These are phyloP conservation scores for Tylopilus vinaceipallidus DNA, from an alignment of 768 basidiomycete species.

Conservation along the genomic window DNA sequence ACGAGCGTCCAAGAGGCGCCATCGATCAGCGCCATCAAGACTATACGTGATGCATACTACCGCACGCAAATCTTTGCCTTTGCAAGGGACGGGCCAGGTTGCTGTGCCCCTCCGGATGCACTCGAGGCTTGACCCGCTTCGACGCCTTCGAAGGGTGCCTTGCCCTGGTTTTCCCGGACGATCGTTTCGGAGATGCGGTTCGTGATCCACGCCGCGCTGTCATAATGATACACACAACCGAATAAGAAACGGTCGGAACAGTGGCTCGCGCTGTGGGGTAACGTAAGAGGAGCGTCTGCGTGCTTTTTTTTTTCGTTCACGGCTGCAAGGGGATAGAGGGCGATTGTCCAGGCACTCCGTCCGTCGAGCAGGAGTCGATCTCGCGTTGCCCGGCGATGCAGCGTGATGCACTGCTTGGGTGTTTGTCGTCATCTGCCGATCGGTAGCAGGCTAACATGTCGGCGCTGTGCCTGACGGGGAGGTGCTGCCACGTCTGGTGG, in stretches of 20 bases:
- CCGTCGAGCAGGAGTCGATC: too few relatives aligned
- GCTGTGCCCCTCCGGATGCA: neutral
- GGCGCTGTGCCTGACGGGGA: too few relatives aligned
- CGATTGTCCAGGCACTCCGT: constrained; percentile 7
- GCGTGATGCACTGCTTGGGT: neutral
- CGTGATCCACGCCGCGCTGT: neutral
- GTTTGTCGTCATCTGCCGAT: constrained; percentile 9
- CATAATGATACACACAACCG: neutral
- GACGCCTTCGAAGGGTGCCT: neutral
- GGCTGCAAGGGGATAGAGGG: neutral
- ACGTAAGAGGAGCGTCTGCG: constrained; percentile 8
- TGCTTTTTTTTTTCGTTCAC: neutral
- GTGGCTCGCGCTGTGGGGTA: neutral
- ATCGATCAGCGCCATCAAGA: constrained; percentile 11
- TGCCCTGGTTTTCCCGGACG: constrained; percentile 1
- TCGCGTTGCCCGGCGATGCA: too few relatives aligned
- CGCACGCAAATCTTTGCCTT: constrained; percentile 18
- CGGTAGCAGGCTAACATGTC: too few relatives aligned
- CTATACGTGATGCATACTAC: neutral
- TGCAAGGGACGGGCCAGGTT: constrained; percentile 4
- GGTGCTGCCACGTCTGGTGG: constrained; percentile 3
- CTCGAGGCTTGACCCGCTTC: neutral
- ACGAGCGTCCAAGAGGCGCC: neutral
- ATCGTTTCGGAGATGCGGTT: neutral
- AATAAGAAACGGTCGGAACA: neutral